Conservation (phyloP, 1,139 yeast genomes). For the Scheffersomyces parashehatae region DNA sequence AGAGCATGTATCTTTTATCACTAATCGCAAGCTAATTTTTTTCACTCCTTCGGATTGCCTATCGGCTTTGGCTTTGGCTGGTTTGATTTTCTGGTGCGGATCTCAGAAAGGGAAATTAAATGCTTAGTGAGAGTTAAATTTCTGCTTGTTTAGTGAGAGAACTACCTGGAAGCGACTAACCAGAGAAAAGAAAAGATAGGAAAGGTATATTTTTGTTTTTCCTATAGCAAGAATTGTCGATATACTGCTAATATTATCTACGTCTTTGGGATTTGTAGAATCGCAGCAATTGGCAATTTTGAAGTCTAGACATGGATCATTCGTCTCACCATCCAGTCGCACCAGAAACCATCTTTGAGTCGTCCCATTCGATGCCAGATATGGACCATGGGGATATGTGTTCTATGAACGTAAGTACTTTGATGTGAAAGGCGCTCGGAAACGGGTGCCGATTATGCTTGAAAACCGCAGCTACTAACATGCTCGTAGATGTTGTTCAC, state of each 20-base stretch:
- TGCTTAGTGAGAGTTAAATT: no score
- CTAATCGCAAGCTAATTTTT: no score
- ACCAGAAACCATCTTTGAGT: background rate
- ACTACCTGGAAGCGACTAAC: no score
- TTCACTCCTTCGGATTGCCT: background rate
- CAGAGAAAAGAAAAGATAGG: no score
- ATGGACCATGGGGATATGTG: constrained; percentile 45
- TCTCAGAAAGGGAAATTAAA: no score
- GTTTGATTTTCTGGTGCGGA: background rate
- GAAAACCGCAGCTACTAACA: constrained; percentile 8
- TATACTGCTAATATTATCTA: no score
- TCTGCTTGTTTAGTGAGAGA: no score
- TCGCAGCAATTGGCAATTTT: no score
- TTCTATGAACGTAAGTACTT: constrained; percentile 52
- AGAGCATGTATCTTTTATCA: no score
- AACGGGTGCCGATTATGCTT: background rate
- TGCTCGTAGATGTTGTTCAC: constrained; percentile 67
- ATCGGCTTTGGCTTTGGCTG: background rate
- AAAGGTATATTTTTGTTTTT: no score
- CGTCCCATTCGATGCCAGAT: constrained; percentile 26
- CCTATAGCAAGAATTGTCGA: no score
- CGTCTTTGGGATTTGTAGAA: no score
- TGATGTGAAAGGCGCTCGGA: background rate
- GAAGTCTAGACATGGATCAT: constrained; percentile 1
- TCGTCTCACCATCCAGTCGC: constrained; percentile 1